Evolutionary conservation across 1,284 basidiomycete species (phyloP), one percentile per base, ranked within the genome.

Genomic region (Moniliella sp.): DNA sequence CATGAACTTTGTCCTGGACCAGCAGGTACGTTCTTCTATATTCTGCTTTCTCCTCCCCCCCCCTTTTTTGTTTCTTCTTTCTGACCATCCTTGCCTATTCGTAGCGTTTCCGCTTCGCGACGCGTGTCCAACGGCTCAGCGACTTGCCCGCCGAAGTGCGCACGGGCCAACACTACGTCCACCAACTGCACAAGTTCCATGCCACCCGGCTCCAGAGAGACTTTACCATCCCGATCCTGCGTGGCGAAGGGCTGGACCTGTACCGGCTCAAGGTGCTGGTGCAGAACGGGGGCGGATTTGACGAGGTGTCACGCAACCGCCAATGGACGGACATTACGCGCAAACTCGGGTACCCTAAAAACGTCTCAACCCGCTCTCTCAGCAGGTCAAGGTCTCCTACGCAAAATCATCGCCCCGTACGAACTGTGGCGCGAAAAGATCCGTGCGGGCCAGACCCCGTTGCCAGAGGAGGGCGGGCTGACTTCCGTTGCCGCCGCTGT

Each of bases 141-240:
- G 84, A 82, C 43, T 83, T 99, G 47, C 88, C 93, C 64, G 91
- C 91, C 10, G 81, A 84, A 31, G 86, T 84, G 32, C 70, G 91
- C 43, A 88, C 88, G 27, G 88, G 91, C 62, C 67, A 93, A 60
- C 94, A 93, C 67, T 97, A 93, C 63, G 65, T 91, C 46, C 88
- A 97, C 62, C 84, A 93, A 62, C 70, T 99, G 25, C 86, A 86
- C 64, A 55, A 62, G 33, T 65, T 65, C 42, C 64, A 65, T 32
- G 45, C 57, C 1, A n/a, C n/a, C n/a, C n/a, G n/a, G n/a, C n/a
- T n/a, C n/a, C n/a, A n/a, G n/a, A 57, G 80, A 39, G 72, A 78
- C 36, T 74, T 93, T 12, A 74, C 75, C 18, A 78, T 94, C 23
- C 91, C 91, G 33, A 76, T 77, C 31, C 79, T 97, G 57, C 83